phyloP scores from a whole-genome alignment of 2,329 filamentous ascomycete species.

The Paracorniculantispora psalliotae region DNA sequence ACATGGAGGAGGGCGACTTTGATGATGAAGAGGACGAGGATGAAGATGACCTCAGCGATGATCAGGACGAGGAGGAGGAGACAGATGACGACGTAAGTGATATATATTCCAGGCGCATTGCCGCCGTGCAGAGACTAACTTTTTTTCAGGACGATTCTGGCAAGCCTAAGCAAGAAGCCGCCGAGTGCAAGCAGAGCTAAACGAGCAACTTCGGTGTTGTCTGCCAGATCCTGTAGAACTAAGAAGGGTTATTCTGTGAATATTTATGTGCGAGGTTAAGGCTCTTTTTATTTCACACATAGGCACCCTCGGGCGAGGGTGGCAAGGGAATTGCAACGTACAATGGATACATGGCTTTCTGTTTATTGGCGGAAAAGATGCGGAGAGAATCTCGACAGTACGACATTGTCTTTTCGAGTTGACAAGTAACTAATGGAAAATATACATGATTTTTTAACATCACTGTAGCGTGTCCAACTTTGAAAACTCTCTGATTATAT shows the following conservation, averaged over 20 bases:
- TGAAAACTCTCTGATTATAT: too few relatives aligned
- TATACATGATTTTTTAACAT: background rate
- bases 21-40: conserved; percentile 93
- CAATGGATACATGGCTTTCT: conserved; percentile 7
- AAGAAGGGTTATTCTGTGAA: background rate
- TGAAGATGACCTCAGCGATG: conserved; percentile 78
- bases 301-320: background rate
- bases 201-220: background rate
- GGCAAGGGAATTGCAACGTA: background rate
- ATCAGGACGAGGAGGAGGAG: conserved; percentile 77
- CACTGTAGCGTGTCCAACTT: background rate
- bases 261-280: background rate
- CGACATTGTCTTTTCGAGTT: background rate
- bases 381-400: background rate
- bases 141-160: conserved; percentile 67
- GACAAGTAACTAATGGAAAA: conserved; percentile 9
- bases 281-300: background rate
- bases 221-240: conserved; percentile 2
- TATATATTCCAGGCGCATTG: too few relatives aligned
- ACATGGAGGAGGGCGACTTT: conserved; percentile 75
- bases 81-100: conserved; percentile 69
- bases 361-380: background rate
- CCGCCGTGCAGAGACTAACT: conserved; percentile 7
- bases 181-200: conserved; percentile 95
- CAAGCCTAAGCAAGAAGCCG: conserved; percentile 90